Conservation (phyloP, 148 eudicot genomes). For the Rhododendron simsii region DNA sequence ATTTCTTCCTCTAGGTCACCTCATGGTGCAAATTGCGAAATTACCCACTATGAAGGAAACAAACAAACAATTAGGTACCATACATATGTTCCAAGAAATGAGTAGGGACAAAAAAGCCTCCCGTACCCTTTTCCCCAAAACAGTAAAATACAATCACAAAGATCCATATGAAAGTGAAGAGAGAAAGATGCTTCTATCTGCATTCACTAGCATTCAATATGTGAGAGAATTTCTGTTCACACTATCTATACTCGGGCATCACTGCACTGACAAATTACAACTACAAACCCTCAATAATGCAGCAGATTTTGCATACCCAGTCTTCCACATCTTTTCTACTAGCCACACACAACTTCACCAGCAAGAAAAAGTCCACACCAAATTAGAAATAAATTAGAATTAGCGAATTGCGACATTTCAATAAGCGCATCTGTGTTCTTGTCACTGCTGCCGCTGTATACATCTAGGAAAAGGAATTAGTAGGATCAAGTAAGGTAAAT, state of each 20-base stretch:
- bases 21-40: neutral
- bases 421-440: constrained; percentile 8
- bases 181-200: constrained; percentile 3
- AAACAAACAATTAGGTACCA: neutral
- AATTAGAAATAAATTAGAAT: neutral
- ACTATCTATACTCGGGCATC: neutral
- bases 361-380: neutral
- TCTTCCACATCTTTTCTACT: neutral
- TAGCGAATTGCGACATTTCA: neutral
- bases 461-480: constrained; percentile 4
- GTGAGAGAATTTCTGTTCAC: neutral
- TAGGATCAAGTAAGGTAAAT: constrained; percentile 7
- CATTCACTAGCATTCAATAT: constrained; percentile 15
- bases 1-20: neutral
- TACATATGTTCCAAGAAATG: neutral
- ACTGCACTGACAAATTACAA: neutral
- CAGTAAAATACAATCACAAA: neutral
- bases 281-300: neutral
- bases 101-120: neutral
- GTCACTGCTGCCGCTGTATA: neutral
- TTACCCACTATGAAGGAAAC: neutral
- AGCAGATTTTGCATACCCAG: neutral
- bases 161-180: neutral
- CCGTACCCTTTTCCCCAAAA: neutral
- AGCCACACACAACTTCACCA: neutral